A percentile compares a stretch with the other conserved stretches of the same genome.
Evolutionary conservation across 441 rosid species (phyloP).

Genomic region (Erodium moschatum): DNA sequence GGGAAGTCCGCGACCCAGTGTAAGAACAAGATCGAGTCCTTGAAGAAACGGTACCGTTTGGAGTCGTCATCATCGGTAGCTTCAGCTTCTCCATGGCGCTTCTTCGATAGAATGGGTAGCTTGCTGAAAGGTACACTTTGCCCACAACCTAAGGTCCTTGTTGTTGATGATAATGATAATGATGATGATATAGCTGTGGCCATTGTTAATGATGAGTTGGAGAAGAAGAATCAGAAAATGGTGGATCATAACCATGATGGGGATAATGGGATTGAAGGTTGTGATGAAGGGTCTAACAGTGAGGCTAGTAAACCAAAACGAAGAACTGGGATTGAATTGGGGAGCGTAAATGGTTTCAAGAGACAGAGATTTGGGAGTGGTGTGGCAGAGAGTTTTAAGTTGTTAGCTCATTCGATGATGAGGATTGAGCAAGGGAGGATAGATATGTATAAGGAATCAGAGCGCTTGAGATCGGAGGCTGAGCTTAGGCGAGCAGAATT

Average conservation of each 20-base stretch:
- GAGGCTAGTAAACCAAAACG: not conserved
- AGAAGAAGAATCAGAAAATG: not conserved
- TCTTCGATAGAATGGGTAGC: not conserved
- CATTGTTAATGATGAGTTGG: not conserved
- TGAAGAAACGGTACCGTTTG: conserved; percentile 5
- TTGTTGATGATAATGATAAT: not conserved
- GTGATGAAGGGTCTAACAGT: conserved; percentile 5
- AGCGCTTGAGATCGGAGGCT: conserved; percentile 2
- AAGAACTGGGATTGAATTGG: not conserved
- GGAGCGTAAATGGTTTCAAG: not conserved
- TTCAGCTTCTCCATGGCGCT: conserved; percentile 8
- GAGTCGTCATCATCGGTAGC: not conserved
- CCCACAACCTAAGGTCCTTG: not conserved
- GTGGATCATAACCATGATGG: not conserved
- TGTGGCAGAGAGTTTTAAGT: conserved; percentile 4
- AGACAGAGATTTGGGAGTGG: conserved; percentile 8
- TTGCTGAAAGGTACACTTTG: conserved; percentile 1
- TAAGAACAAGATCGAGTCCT: conserved; percentile 11
- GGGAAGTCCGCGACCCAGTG: not conserved
- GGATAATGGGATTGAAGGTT: not conserved
- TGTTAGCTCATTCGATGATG: conserved; percentile 1
- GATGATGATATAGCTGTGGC: not conserved
- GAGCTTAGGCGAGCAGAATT: conserved; percentile 5
- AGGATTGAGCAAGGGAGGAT: conserved; percentile 5
- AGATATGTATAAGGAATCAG: conserved; percentile 5